Evolutionary conservation across 108 stramenopile genomes (phyloP).

Genomic region (Stephanodiscus minutulus): DNA sequence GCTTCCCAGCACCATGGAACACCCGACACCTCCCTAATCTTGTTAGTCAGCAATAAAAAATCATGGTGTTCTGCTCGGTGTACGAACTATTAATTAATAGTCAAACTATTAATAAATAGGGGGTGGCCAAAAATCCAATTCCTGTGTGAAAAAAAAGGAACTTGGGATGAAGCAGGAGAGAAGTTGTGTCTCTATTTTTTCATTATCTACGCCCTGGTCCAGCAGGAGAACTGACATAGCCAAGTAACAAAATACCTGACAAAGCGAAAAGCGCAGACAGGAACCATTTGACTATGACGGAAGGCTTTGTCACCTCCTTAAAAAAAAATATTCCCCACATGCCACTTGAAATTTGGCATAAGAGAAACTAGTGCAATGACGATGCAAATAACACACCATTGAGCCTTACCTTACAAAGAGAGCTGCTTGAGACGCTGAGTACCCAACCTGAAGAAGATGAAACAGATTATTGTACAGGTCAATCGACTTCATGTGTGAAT

Average conservation of each 20-base stretch:
- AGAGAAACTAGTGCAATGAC: neutral
- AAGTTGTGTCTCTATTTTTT: neutral
- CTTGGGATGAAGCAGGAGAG: too few relatives aligned
- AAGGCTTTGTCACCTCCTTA: conserved; percentile 62
- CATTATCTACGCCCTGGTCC: conserved; percentile 15
- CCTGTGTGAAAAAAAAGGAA: too few relatives aligned
- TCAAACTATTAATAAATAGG: too few relatives aligned
- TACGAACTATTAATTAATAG: too few relatives aligned
- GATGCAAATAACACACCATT: neutral
- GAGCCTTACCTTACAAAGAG: conserved; percentile 25
- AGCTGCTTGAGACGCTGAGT: conserved; percentile 51
- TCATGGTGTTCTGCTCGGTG: too few relatives aligned
- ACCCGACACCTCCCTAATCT: too few relatives aligned
- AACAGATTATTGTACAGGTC: neutral
- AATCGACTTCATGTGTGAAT: neutral
- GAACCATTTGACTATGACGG: conserved; percentile 68
- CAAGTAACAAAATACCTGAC: conserved; percentile 70
- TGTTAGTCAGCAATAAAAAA: too few relatives aligned
- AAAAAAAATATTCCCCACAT: conserved; percentile 84
- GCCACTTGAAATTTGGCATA: conserved; percentile 40
- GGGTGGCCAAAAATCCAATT: too few relatives aligned
- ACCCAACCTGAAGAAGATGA: conserved; percentile 53
- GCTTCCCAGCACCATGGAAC: too few relatives aligned
- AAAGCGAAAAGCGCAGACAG: conserved; percentile 66
- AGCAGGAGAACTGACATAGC: conserved; percentile 50